These are phyloP conservation scores for Penicillium occitanis DNA, from an alignment of 2,329 filamentous ascomycete genomes.

Conservation along the genomic window DNA sequence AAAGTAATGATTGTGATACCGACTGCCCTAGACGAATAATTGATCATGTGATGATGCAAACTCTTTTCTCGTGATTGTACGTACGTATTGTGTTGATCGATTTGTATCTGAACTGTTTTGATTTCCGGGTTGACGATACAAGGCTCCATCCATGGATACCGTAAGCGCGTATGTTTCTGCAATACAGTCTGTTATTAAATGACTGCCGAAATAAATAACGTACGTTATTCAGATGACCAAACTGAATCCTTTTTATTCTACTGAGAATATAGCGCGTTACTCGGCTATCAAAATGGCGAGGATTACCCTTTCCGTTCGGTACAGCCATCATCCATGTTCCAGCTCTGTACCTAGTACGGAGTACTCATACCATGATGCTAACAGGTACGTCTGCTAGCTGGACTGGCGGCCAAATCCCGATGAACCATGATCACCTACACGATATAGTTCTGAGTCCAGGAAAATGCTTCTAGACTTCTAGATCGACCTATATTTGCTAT, in stretches of 20 bases:
- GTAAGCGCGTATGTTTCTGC: not conserved
- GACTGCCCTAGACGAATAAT: not conserved
- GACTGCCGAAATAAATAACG: not conserved
- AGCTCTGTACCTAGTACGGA: not conserved
- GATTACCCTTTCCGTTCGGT: not conserved
- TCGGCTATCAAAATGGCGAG: not conserved
- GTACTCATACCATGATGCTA: not conserved
- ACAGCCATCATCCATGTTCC: not conserved
- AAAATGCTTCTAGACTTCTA: not conserved
- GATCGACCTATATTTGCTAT: not conserved
- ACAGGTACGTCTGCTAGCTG: not conserved
- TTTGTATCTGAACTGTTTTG: slow-evolving; percentile 4
- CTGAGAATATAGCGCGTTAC: not conserved
- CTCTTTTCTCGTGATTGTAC: not conserved
- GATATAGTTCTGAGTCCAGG: not conserved
- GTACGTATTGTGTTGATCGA: not conserved
- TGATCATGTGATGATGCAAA: not conserved
- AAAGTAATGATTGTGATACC: slow-evolving; percentile 5
- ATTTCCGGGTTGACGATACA: not conserved
- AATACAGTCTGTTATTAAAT: too few relatives aligned
- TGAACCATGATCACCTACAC: not conserved
- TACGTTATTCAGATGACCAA: not conserved
- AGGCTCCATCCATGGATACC: not conserved
- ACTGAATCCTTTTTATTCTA: not conserved
- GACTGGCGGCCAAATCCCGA: not conserved